Evolutionary conservation across 495 filamentous ascomycete species (phyloP), one percentile per base, ranked within the genome.

Genomic region (Lasiosphaeria ovina): DNA sequence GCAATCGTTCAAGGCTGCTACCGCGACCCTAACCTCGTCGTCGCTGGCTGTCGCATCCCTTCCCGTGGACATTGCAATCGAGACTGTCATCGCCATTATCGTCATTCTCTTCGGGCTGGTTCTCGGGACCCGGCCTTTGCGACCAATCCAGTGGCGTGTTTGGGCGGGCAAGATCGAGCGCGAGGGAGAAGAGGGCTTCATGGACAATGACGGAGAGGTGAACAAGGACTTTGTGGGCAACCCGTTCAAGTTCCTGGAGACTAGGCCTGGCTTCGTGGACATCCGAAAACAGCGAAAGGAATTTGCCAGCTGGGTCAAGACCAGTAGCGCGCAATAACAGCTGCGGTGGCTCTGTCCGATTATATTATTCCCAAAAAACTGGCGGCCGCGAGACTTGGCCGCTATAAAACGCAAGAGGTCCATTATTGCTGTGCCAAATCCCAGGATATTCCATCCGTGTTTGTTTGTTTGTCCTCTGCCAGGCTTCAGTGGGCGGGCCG

Each of bases 111-210:
- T 87, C 4, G 90, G 89, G 38, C 77, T 93, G 5, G 90, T 93
- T 3, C 69, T 89, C 1, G 83, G 85, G 14, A 85, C 87, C 0
- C 84, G 86, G 35, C 82, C 87, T 51, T 70, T 91, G 66, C 84
- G 89, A 72, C 89, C 90, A 1, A 87, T 93, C 60, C 86, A 85
- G 72, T 92, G 89, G 89, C 83, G 85, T 31, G 86, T 88, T 60
- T 95, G 91, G 91, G 89, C 89, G 33, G 89, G 90, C 51, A 83
- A 90, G 74, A 86, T 91, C 61, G 90, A 95, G 76, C 81, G 81
- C 58, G 87, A 92, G 82, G 79, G 87, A 77, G 79, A 80, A 81
- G 69, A 78, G 55, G 85, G 86, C 3, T 93, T 92, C 66, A 79
- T 84, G 70, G 84, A 88, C 77, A 85, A 83, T 61, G 81, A 85